A percentile compares a stretch with the other conserved stretches of the same genome.
These are phyloP conservation scores for Saccharomyces hybrid DNA, from an alignment of 1,139 yeast species.

Conservation along the genomic window DNA sequence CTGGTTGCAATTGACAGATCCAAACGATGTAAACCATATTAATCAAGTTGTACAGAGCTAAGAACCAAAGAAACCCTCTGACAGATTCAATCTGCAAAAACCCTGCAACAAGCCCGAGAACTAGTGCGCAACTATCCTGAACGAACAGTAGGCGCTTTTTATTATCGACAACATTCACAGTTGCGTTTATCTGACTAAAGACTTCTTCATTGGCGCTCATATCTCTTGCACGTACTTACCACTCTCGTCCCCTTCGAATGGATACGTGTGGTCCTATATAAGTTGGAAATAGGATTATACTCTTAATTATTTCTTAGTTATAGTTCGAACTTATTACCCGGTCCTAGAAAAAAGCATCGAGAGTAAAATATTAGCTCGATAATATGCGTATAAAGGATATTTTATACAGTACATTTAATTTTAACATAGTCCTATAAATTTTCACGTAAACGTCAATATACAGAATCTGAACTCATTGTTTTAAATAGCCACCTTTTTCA, in stretches of 20 bases:
- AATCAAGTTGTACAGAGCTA: conserved; percentile 43
- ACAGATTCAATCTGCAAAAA: conserved; percentile 59
- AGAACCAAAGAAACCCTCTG: conserved; percentile 54
- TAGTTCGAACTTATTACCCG: neutral
- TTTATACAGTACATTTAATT: too few relatives aligned
- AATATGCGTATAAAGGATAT: too few relatives aligned
- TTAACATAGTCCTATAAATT: neutral
- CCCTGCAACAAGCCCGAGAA: conserved; percentile 67
- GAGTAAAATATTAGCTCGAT: too few relatives aligned
- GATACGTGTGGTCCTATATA: too few relatives aligned
- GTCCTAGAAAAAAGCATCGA: too few relatives aligned
- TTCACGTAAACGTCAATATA: neutral
- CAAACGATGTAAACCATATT: conserved; percentile 28
- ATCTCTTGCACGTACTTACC: neutral
- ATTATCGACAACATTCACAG: conserved; percentile 22
- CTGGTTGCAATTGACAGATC: conserved; percentile 33
- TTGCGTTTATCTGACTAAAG: conserved; percentile 17
- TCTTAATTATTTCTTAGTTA: neutral
- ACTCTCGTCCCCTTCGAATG: neutral
- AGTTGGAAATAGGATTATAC: too few relatives aligned
- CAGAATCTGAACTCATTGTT: conserved; percentile 1
- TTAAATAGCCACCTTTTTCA: conserved; percentile 39
- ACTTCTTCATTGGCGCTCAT: conserved; percentile 10
- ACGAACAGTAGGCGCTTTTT: conserved; percentile 41
- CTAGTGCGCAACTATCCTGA: conserved; percentile 59